Conservation (phyloP, 2,329 filamentous ascomycete genomes). For the Aspergillus tubingensis region DNA sequence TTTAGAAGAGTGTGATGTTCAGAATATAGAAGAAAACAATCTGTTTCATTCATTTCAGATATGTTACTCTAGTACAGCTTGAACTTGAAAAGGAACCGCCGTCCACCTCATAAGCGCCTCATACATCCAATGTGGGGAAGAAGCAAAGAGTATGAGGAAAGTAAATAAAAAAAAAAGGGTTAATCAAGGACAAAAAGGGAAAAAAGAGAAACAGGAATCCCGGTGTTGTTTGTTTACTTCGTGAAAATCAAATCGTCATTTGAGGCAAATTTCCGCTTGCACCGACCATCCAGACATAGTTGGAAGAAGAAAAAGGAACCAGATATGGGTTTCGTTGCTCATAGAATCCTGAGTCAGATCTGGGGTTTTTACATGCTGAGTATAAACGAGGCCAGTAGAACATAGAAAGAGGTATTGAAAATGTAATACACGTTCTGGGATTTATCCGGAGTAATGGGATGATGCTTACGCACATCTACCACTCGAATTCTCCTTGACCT, state of each 20-base stretch:
- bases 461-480: slow-evolving; percentile 57
- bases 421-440: slow-evolving; percentile 3
- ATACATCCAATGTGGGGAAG: slow-evolving; percentile 18
- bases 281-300: slow-evolving; percentile 3
- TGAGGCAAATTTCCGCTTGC: slow-evolving; percentile 8
- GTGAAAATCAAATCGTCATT: slow-evolving; percentile 7
- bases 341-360: neutral
- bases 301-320: neutral
- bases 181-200: neutral
- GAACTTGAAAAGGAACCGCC: slow-evolving; percentile 17
- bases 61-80: slow-evolving; percentile 30
- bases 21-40: neutral
- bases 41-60: slow-evolving; percentile 9
- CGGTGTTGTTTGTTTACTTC: neutral
- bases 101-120: slow-evolving; percentile 29
- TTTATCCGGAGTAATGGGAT: neutral
- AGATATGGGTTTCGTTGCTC: slow-evolving; percentile 1
- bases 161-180: neutral
- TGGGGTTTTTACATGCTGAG: slow-evolving; percentile 13
- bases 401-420: slow-evolving; percentile 9
- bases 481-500: slow-evolving; percentile 95
- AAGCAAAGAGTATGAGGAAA: slow-evolving; percentile 1
- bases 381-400: neutral
- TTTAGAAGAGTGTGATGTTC: no score
- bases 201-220: neutral